Evolutionary conservation across 2,329 filamentous ascomycete genomes (phyloP).

Genomic region (Colletotrichum godetiae): DNA sequence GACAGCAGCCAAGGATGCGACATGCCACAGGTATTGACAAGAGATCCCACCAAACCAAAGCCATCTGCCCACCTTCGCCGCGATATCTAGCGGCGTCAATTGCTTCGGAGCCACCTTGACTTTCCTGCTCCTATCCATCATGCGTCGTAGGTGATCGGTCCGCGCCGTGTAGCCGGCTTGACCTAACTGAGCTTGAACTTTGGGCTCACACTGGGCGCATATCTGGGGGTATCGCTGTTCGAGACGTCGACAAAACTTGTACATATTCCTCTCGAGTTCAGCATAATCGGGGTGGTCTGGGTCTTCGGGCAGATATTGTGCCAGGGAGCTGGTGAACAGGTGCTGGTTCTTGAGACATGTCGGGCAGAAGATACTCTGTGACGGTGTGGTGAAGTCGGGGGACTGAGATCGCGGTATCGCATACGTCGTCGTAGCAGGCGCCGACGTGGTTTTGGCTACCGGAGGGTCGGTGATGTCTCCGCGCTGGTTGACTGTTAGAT

Average conservation of each 20-base stretch:
- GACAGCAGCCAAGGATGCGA: constrained; percentile 42
- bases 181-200: constrained; percentile 76
- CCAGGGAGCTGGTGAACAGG: constrained; percentile 78
- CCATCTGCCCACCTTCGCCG: constrained; percentile 55
- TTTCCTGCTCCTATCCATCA: constrained; percentile 74
- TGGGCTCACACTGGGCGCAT: constrained; percentile 82
- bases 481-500: constrained; percentile 62
- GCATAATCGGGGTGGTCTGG: constrained; percentile 74
- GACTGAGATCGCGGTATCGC: constrained; percentile 55
- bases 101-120: constrained; percentile 54
- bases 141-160: constrained; percentile 80
- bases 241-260: constrained; percentile 76
- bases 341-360: constrained; percentile 91
- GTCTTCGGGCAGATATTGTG: constrained; percentile 80
- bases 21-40: constrained; percentile 64
- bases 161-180: constrained; percentile 83
- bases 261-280: constrained; percentile 75
- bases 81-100: constrained; percentile 54
- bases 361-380: constrained; percentile 70
- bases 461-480: constrained; percentile 93
- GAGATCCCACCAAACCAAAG: constrained; percentile 61
- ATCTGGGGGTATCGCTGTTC: constrained; percentile 91
- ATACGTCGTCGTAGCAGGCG: constrained; percentile 57
- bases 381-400: constrained; percentile 45
- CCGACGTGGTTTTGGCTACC: constrained; percentile 63